These are phyloP conservation scores for Cicer yamashitae DNA, from an alignment of 306 rosid species.

Conservation along the genomic window DNA sequence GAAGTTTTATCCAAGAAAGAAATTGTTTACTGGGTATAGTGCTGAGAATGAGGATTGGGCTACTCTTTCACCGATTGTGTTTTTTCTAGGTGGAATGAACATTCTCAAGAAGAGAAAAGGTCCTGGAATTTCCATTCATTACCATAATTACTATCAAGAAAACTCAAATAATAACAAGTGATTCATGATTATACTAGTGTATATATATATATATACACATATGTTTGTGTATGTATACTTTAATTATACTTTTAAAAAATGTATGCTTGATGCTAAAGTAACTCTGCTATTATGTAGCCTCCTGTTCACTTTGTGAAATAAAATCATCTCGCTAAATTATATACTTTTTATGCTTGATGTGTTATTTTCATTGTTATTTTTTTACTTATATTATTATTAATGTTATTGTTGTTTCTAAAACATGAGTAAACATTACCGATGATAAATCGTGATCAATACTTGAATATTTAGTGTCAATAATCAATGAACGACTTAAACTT, in stretches of 20 bases:
- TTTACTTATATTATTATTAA: no score
- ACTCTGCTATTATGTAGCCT: neutral
- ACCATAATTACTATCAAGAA: conserved; percentile 48
- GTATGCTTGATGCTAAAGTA: neutral
- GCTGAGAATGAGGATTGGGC: conserved; percentile 56
- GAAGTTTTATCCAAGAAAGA: conserved; percentile 41
- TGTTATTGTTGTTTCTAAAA: no score
- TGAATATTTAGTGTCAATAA: no score
- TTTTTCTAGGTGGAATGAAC: conserved; percentile 49
- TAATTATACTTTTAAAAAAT: neutral
- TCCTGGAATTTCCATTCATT: conserved; percentile 51
- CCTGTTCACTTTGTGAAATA: neutral
- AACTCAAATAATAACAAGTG: neutral
- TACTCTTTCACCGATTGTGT: conserved; percentile 52
- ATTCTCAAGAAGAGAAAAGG: conserved; percentile 41
- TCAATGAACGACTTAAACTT: no score
- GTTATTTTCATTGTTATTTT: no score
- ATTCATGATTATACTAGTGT: neutral
- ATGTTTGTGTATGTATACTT: neutral
- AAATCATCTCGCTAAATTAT: no score
- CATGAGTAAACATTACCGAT: no score
- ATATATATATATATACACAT: neutral
- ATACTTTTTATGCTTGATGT: no score
- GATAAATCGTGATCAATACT: no score
- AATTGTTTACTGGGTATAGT: conserved; percentile 54